Base-by-base conservation (phyloP, 108 stramenopile genomes). In the Aurantiochytrium sp. region DNA sequence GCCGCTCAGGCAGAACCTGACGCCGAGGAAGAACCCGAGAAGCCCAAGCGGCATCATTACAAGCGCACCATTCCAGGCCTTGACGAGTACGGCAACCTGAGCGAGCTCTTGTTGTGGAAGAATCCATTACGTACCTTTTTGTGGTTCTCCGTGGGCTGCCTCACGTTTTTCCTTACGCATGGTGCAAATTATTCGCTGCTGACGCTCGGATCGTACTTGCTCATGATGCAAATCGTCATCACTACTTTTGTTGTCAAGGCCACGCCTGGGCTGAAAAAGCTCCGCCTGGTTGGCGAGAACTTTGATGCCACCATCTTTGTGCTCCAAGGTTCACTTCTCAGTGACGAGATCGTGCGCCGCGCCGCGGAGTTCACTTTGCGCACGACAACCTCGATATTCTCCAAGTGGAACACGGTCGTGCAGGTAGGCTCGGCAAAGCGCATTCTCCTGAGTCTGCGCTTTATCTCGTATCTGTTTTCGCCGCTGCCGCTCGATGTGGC, bases 231-330 rank as follows among this genome's bases (percentile, higher is more conserved):
- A 23, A 83, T 83, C 12, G 76, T 83, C 23, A 83, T 83, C 51
- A 83, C 76, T 16, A 83, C 76, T 6, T 83, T 83, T 83, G 76
- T 83, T 47, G 76, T 83, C 49, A 83, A 83, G 51, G 76, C 76
- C 10, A 83, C 76, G 49, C 76, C 76, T 12, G 51, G 18, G 45
- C 76, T 83, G 76, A 83, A 83, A 53, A 83, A 83, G 51, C 76
- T 83, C 23, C 76, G 49, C 76, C 76, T 83, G 19, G 76, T 83
- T 35, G 28, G 76, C 76, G 76, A 83, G n/a, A 53, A 23, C 76
- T 83, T 83, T 83, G 76, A 83, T 23, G 45, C 76, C 76, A 83
- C 76, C 51, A 23, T 83, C 5, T 83, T 83, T 35, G 76, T 83
- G 14, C 76, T 83, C 43, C 76, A 53, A 18, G 76, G 76, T 6